Evolutionary conservation across 805 yeast genomes (phyloP).

Genomic region (Jamesozyma piceae): DNA sequence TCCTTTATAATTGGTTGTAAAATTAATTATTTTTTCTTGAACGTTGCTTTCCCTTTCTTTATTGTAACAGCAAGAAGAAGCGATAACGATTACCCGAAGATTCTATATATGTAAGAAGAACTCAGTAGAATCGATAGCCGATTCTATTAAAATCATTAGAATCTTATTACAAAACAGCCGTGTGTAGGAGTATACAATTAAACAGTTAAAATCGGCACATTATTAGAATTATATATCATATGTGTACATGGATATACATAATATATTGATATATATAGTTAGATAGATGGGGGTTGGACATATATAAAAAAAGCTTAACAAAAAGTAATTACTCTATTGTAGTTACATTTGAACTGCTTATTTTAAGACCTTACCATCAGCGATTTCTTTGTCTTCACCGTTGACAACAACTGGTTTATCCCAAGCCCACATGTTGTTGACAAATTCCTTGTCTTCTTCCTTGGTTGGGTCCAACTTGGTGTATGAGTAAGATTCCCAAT

Average conservation of each 20-base stretch:
- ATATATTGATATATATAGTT: neutral
- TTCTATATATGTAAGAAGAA: too few species aligned
- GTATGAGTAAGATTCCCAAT: slow-evolving; percentile 91
- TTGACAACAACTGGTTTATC: slow-evolving; percentile 79
- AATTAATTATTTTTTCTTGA: neutral
- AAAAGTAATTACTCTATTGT: too few species aligned
- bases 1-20: neutral
- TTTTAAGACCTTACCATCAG: slow-evolving; percentile 96
- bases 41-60: neutral
- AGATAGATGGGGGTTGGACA: too few species aligned
- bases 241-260: neutral
- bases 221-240: neutral
- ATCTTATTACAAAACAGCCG: too few species aligned
- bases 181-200: too few species aligned
- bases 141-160: too few species aligned
- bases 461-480: slow-evolving; percentile 72
- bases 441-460: slow-evolving; percentile 66
- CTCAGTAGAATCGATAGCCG: too few species aligned
- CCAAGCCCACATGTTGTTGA: slow-evolving; percentile 96
- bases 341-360: slow-evolving; percentile 28
- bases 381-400: slow-evolving; percentile 80
- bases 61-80: neutral
- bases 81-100: neutral
- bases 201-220: neutral
- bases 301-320: too few species aligned